Percentiles rank a stretch among this genome's conserved stretches.
Conservation (phyloP, 148 eudicot species). For the Chenopodium suecicum region DNA sequence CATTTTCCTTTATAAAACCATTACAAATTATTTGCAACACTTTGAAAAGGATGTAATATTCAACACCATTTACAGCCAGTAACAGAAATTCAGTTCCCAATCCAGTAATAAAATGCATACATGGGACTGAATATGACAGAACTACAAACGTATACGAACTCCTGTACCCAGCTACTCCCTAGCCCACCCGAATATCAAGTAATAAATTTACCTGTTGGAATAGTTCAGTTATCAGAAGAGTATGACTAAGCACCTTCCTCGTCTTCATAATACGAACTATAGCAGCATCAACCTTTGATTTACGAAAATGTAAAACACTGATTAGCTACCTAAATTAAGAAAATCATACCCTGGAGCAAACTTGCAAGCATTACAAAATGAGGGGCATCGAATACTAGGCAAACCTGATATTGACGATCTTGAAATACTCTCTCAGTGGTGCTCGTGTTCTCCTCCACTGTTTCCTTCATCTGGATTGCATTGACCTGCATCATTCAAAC, state of each 20-base stretch:
- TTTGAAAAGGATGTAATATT: neutral
- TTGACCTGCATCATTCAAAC: slow-evolving; percentile 62
- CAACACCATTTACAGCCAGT: neutral
- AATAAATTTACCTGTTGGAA: slow-evolving; percentile 75
- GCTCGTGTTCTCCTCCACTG: slow-evolving; percentile 93
- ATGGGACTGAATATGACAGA: too few species aligned
- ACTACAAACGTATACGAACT: too few species aligned
- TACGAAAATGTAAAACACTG: neutral
- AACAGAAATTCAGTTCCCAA: neutral
- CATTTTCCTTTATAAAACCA: too few species aligned
- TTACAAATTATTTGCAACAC: too few species aligned
- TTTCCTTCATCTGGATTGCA: slow-evolving; percentile 98
- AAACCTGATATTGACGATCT: slow-evolving; percentile 99
- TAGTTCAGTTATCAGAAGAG: slow-evolving; percentile 90
- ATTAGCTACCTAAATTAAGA: neutral
- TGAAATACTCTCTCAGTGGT: slow-evolving; percentile 98
- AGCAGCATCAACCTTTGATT: slow-evolving; percentile 88
- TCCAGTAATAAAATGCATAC: too few species aligned
- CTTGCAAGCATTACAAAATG: neutral
- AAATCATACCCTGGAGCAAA: neutral
- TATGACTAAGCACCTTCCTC: slow-evolving; percentile 91
- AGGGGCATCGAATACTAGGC: neutral
- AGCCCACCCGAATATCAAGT: neutral
- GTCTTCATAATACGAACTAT: slow-evolving; percentile 99
- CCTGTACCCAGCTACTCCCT: neutral